Evolutionary conservation across 805 yeast species (phyloP).

Genomic region (Hanseniaspora hatyaiensis): DNA sequence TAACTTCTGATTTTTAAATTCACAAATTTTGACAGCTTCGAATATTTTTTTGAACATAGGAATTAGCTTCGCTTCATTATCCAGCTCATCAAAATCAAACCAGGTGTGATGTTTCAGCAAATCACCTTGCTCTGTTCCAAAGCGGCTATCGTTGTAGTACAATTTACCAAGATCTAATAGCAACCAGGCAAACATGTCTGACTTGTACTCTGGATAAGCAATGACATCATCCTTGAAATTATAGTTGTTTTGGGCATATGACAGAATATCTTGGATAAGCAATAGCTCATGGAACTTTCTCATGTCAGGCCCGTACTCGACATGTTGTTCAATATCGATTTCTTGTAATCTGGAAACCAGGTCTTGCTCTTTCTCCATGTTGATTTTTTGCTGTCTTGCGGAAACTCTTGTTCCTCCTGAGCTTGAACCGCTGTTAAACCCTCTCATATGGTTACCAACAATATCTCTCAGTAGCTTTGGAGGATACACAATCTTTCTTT

Average conservation of each 20-base stretch:
- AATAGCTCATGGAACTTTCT: conserved; percentile 16
- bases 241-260: neutral
- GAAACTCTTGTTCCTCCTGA: conserved; percentile 1
- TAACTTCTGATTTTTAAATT: conserved; percentile 24
- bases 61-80: too few species aligned
- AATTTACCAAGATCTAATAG: conserved; percentile 13
- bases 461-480: conserved; percentile 10
- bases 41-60: conserved; percentile 23
- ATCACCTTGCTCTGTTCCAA: conserved; percentile 8
- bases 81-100: conserved; percentile 2
- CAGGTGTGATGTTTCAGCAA: conserved; percentile 11
- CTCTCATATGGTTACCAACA: neutral
- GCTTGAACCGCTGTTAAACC: neutral
- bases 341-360: neutral
- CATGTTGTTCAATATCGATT: conserved; percentile 5
- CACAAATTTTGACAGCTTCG: conserved; percentile 25
- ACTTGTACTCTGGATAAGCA: conserved; percentile 13
- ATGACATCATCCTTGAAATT: conserved; percentile 9
- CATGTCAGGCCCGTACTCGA: conserved; percentile 9
- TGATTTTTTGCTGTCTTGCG: conserved; percentile 8
- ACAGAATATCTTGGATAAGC: conserved; percentile 9
- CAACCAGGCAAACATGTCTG: conserved; percentile 14
- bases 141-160: conserved; percentile 3
- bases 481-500: conserved; percentile 3
- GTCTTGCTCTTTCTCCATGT: conserved; percentile 6